phyloP scores from a whole-genome alignment of 192 early-diverging fungal species.

The Umbelopsis isabellina region DNA sequence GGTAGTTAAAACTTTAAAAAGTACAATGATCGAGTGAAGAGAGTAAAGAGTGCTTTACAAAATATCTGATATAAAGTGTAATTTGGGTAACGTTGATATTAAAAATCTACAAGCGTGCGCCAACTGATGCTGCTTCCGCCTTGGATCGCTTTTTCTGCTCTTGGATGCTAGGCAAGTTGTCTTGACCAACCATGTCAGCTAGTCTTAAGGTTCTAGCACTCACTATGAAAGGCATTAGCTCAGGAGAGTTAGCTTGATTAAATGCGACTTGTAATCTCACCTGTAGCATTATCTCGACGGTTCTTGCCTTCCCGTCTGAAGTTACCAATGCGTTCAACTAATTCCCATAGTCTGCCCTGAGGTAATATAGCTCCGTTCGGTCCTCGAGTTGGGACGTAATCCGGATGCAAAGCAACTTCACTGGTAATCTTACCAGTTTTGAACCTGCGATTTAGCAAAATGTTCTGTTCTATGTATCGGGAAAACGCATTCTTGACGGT shows the following conservation, averaged over 20 bases:
- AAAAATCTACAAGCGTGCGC: constrained; percentile 23
- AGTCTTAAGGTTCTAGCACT: constrained; percentile 58
- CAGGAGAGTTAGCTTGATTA: background rate
- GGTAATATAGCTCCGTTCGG: constrained; percentile 52
- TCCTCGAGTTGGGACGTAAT: constrained; percentile 47
- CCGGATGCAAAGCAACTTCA: constrained; percentile 50
- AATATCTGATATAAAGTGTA: no score
- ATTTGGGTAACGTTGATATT: no score
- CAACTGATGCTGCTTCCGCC: constrained; percentile 7
- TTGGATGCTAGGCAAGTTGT: constrained; percentile 25
- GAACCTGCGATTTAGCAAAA: constrained; percentile 58
- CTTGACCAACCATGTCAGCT: constrained; percentile 57
- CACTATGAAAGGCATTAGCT: constrained; percentile 33
- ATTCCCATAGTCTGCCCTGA: constrained; percentile 71
- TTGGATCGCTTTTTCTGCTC: constrained; percentile 18
- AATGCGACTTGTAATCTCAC: constrained; percentile 28
- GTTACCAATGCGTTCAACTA: constrained; percentile 78
- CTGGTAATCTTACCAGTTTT: constrained; percentile 43
- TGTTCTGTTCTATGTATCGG: constrained; percentile 69
- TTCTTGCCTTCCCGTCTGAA: constrained; percentile 87
- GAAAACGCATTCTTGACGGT: constrained; percentile 78
- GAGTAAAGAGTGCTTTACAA: no score
- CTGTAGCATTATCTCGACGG: constrained; percentile 80
- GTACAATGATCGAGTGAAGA: no score
- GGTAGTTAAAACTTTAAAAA: no score